Evolutionary conservation across 768 basidiomycete genomes (phyloP), one percentile per base, ranked within the genome.

Genomic region (Filobasidium wieringae): DNA sequence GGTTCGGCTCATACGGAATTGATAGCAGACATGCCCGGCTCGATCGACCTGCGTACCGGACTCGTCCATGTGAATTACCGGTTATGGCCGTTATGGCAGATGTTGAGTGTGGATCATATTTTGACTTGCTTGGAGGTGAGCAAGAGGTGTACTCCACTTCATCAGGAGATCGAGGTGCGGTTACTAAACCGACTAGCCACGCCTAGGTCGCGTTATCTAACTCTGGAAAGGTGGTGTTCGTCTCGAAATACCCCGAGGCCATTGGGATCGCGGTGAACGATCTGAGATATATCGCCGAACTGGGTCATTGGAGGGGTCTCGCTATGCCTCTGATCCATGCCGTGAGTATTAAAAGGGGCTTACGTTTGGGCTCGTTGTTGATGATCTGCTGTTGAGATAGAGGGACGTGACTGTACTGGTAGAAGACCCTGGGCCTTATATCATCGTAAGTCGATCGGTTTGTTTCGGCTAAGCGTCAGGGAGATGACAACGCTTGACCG

Each of bases 341-440:
- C 14, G 68, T 68, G 29, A 51, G 65, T 64, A 22, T 40, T 17
- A 4, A 15, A 11, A 22, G 4, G 11, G 3, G 3, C 5, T 40
- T n/a, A 17, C 9, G 6, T 29, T 4, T 26, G 32, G 12, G 24
- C 15, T n/a, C n/a, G 31, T 3, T n/a, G 43, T 24, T 47, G 27
- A 57, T 3, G 26, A 29, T 30, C 22, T 51, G 50, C n/a, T 8
- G 2, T 58, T 36, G 17, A 32, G 4, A n/a, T 31, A 69, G 66
- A 83, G 92, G 43, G 93, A 95, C 63, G 84, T 88, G 27, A 88
- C 86, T 69, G 88, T 97, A 53, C 88, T 89, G 64, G 85, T 92
- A 61, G 91, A 96, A 64, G 91, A 97, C 72, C 89, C 92, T 40
- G 92, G 92, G 32, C 93, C 93, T 60, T 97, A 89, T 84, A 90